Base-by-base conservation (phyloP, 2,329 filamentous ascomycete genomes). In the Apiospora kogelbergensis region DNA sequence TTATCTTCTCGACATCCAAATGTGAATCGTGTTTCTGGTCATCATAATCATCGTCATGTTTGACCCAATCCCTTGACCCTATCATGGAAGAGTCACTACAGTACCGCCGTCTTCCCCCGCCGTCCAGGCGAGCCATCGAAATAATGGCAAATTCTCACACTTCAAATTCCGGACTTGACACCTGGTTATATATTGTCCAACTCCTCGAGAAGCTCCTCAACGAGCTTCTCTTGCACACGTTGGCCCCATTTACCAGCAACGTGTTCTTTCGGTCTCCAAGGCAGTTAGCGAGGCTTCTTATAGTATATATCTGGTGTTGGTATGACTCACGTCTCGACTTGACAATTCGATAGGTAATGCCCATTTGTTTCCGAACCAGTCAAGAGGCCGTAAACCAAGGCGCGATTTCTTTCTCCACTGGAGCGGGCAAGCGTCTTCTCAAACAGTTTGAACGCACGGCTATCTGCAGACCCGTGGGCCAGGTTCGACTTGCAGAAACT, bases 401-500 rank as follows among this genome's bases (percentile, higher is more conserved):
- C 84, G 15, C 86, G 79, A 68, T 79, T 81, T 1, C 86, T 85
- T 3, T 80, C 79, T 76, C 88, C 86, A 0, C 82, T 80, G 0
- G 79, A 79, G 24, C 84, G 78, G 1, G 80, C 84, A 44, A 84
- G 66, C 80, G 68, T 24, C 63, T 74, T 42, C 42, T 73, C 42
- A 22, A 67, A 24, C 66, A 65, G 1, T 15, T 15, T 69, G 46
- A 17, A 53, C 24, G 46, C 46, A 30, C 24, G 24, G 13, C 46
- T 53, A 22, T 53, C 46, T 30, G 46, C 46, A 69, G 72, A 1
- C 66, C 67, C 20, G 44, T 67, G 0, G 66, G 33, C 0, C 1
- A 89, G 77, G 30, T 82, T 77, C 0, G 84, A 83, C 48, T 85
- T 79, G 73, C 86, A 89, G 40, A 85, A 78, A 1, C 86, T 86